A percentile compares a stretch with the other conserved stretches of the same genome.
Evolutionary conservation across 208 protist genomes (phyloP).

Genomic region (Crithidia sp.): DNA sequence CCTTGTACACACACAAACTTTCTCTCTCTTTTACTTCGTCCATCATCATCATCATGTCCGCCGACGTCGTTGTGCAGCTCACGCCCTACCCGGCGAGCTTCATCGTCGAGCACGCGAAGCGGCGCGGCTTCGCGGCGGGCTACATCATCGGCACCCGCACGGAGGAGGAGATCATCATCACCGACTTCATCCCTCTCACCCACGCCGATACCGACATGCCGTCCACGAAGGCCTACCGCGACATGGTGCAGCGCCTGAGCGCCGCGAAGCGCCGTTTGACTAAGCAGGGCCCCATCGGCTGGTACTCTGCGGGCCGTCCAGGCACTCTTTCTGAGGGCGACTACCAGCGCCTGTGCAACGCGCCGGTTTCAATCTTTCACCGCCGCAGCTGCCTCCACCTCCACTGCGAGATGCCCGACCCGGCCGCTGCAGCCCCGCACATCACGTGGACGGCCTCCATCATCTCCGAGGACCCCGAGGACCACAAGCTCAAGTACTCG

Average conservation of each 20-base stretch:
- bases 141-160: slow-evolving; percentile 67
- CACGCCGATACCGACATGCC: slow-evolving; percentile 36
- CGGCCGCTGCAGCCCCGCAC: slow-evolving; percentile 29
- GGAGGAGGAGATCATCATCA: slow-evolving; percentile 53
- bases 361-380: slow-evolving; percentile 47
- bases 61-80: slow-evolving; percentile 38
- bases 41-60: slow-evolving; percentile 1
- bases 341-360: slow-evolving; percentile 66
- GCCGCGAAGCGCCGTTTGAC: slow-evolving; percentile 58
- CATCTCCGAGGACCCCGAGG: slow-evolving; percentile 27
- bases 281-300: slow-evolving; percentile 60
- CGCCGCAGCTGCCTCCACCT: slow-evolving; percentile 48
- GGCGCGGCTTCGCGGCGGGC: slow-evolving; percentile 60
- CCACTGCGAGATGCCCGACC: slow-evolving; percentile 54
- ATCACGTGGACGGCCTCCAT: slow-evolving; percentile 48
- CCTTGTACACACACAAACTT: too few relatives aligned
- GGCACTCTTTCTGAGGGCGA: slow-evolving; percentile 30
- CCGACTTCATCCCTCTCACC: slow-evolving; percentile 78
- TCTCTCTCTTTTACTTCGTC: neutral
- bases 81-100: slow-evolving; percentile 75
- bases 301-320: slow-evolving; percentile 69
- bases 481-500: slow-evolving; percentile 40
- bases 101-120: slow-evolving; percentile 89
- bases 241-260: slow-evolving; percentile 45
- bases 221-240: slow-evolving; percentile 36